Base-by-base conservation (phyloP, 805 yeast genomes). In the Metschnikowia picachoensis region DNA sequence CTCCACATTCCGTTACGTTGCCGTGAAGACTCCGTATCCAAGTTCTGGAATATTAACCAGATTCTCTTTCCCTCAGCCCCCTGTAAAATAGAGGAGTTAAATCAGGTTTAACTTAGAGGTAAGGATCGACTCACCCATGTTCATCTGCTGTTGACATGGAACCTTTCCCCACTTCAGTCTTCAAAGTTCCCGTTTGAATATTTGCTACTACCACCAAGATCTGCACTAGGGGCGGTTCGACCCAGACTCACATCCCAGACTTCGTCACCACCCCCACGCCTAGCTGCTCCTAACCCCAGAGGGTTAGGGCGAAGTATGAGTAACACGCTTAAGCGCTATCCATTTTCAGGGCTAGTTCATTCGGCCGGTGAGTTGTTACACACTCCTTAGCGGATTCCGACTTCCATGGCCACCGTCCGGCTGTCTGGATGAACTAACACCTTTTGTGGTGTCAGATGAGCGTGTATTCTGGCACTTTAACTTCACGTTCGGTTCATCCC, bases 331-430 rank as follows among this genome's bases (percentile, higher is more conserved):
- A 48, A 47, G 56, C 51, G 55, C 52, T 56, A 50, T 62, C 70
- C 70, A 64, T 67, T 66, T 66, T 65, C 70, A 66, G 70, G 70
- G 70, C 69, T 66, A 65, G 66, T 64, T 64, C 71, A 68, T 68
- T 67, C 73, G 68, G 68, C 76, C 76, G 78, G 78, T 74, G 78
- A 72, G 77, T 72, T 65, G 66, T 17, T 17, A 17, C 20, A n/a
- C n/a, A n/a, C n/a, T n/a, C n/a, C n/a, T n/a, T n/a, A n/a, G n/a
- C n/a, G n/a, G n/a, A n/a, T n/a, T n/a, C n/a, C n/a, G n/a, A n/a
- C n/a, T n/a, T n/a, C n/a, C n/a, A n/a, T n/a, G n/a, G n/a, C n/a
- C n/a, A n/a, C n/a, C n/a, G n/a, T n/a, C n/a, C n/a, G n/a, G n/a
- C n/a, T n/a, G n/a, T n/a, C n/a, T n/a, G n/a, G n/a, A n/a, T n/a